Evolutionary conservation across 495 filamentous ascomycete species (phyloP).

Genomic region (Hyaloscypha bicolor): DNA sequence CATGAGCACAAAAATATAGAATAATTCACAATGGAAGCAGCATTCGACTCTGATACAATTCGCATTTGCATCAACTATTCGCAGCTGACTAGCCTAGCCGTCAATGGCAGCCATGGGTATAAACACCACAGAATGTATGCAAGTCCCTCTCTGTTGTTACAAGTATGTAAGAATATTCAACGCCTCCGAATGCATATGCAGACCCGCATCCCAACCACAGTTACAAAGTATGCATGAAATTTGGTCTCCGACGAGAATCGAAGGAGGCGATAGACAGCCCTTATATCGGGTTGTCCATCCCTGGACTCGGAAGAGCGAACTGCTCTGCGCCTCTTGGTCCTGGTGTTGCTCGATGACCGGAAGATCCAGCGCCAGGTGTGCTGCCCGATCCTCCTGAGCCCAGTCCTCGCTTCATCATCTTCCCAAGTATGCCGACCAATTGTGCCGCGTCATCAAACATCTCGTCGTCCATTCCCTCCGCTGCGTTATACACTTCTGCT

Average conservation of each 20-base stretch:
- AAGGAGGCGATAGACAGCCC: neutral
- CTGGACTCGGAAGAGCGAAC: slow-evolving; percentile 27
- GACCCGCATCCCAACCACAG: neutral
- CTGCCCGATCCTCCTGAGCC: slow-evolving; percentile 30
- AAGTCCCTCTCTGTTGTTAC: slow-evolving; percentile 6
- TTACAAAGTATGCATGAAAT: neutral
- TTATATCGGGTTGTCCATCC: slow-evolving; percentile 36
- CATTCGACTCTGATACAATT: neutral
- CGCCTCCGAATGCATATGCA: slow-evolving; percentile 15
- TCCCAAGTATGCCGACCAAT: slow-evolving; percentile 70
- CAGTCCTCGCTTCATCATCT: slow-evolving; percentile 74
- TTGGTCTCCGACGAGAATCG: neutral
- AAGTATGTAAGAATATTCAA: neutral
- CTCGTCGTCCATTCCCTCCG: slow-evolving; percentile 90
- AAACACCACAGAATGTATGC: slow-evolving; percentile 7
- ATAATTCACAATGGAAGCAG: neutral
- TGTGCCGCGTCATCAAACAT: slow-evolving; percentile 80
- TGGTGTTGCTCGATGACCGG: slow-evolving; percentile 7
- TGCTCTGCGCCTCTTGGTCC: slow-evolving; percentile 16
- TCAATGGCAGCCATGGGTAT: slow-evolving; percentile 12
- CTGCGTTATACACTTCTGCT: slow-evolving; percentile 85
- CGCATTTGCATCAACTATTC: neutral
- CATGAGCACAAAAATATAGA: neutral
- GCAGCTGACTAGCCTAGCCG: neutral
- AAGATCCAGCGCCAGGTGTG: slow-evolving; percentile 22